Evolutionary conservation across 164 flowering plant species (phyloP).

Genomic region (Dillenia suffruticosa): DNA sequence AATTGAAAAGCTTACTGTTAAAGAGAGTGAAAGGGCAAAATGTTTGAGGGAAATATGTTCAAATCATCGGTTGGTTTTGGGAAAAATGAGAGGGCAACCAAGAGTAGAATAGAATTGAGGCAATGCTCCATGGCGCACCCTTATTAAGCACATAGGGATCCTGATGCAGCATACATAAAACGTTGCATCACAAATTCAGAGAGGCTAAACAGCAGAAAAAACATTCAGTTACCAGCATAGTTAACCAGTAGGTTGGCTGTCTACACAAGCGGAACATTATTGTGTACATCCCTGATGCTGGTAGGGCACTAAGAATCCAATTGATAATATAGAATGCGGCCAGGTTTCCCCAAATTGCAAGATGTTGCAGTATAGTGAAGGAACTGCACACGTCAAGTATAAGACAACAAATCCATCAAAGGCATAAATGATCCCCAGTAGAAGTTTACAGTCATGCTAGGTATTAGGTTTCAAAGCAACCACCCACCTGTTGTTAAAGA

Average conservation of each 20-base stretch:
- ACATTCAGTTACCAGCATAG: conserved; percentile 69
- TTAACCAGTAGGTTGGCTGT: conserved; percentile 90
- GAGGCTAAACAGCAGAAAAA: background rate
- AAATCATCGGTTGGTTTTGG: no score
- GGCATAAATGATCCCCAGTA: no score
- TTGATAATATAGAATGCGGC: conserved; percentile 78
- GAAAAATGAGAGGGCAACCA: background rate
- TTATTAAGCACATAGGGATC: no score
- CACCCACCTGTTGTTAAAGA: no score
- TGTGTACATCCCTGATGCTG: conserved; percentile 90
- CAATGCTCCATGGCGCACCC: no score
- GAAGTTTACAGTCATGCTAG: no score
- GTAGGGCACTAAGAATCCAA: conserved; percentile 74
- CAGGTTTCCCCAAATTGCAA: conserved; percentile 95
- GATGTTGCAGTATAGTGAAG: conserved; percentile 83
- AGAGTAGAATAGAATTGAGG: no score
- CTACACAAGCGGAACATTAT: conserved; percentile 89
- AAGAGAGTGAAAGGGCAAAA: no score
- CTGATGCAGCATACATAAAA: no score
- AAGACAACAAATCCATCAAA: background rate
- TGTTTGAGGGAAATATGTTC: no score
- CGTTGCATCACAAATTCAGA: background rate
- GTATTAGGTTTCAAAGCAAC: no score
- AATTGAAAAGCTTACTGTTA: no score
- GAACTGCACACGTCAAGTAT: conserved; percentile 51